A percentile compares a stretch with the other conserved stretches of the same genome.
Evolutionary conservation across 2,329 filamentous ascomycete genomes (phyloP).

Genomic region (Colletotrichum eleusines): DNA sequence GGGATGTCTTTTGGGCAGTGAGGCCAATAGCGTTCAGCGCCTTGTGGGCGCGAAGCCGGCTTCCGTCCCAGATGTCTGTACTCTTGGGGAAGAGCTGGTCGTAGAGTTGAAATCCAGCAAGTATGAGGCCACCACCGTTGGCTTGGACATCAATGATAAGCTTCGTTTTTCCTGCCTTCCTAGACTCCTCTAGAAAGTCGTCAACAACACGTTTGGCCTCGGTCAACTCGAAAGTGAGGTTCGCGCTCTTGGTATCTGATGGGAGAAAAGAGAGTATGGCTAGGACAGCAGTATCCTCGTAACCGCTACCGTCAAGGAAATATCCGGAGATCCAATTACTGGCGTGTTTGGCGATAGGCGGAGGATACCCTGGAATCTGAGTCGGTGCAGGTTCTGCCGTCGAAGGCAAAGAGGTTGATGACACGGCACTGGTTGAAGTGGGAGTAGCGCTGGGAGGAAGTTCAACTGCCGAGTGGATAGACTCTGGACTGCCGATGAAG

Average conservation of each 20-base stretch:
- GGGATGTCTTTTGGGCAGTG: conserved; percentile 4
- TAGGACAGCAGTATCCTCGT: conserved; percentile 48
- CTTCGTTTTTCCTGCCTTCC: conserved; percentile 64
- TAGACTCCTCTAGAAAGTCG: conserved; percentile 60
- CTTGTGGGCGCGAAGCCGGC: conserved; percentile 41
- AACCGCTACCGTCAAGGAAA: conserved; percentile 47
- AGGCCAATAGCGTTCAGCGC: conserved; percentile 38
- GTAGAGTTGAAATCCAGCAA: conserved; percentile 63
- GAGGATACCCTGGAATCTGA: conserved; percentile 45
- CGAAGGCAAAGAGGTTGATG: background rate
- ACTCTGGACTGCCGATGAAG: conserved; percentile 5
- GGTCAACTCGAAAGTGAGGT: conserved; percentile 30
- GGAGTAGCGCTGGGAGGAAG: conserved; percentile 15
- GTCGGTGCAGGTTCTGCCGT: conserved; percentile 6
- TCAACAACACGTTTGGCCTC: conserved; percentile 46
- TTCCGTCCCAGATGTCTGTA: conserved; percentile 37
- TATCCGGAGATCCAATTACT: conserved; percentile 46
- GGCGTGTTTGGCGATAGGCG: conserved; percentile 44
- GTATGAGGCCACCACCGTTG: conserved; percentile 69
- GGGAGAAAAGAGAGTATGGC: conserved; percentile 44
- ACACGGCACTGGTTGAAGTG: background rate
- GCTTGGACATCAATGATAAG: conserved; percentile 73
- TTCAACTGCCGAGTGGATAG: conserved; percentile 31
- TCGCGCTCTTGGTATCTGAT: background rate
- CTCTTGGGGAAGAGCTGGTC: conserved; percentile 51